Conservation (phyloP, 1,284 basidiomycete genomes). For the Mycena citricolor region DNA sequence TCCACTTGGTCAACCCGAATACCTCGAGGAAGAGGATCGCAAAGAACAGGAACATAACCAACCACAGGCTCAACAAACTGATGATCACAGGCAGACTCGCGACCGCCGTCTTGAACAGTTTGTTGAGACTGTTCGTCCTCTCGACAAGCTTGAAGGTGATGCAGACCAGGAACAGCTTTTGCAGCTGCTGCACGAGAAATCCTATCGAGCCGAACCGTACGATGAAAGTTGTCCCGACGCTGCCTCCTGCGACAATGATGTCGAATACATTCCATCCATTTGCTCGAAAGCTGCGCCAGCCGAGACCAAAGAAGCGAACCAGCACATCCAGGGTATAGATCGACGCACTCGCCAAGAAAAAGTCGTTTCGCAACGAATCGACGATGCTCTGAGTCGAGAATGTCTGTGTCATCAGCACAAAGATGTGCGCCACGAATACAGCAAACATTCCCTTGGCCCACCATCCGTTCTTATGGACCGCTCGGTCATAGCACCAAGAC, state of each 20-base stretch:
- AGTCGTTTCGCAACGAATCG: slow-evolving; percentile 67
- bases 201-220: slow-evolving; percentile 59
- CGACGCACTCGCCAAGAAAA: slow-evolving; percentile 76
- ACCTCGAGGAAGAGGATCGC: slow-evolving; percentile 90
- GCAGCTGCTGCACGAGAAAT: slow-evolving; percentile 69
- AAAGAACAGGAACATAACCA: slow-evolving; percentile 91
- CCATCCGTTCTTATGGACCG: slow-evolving; percentile 91
- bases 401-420: slow-evolving; percentile 87
- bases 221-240: slow-evolving; percentile 82
- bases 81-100: slow-evolving; percentile 88
- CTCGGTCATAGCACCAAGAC: slow-evolving; percentile 91
- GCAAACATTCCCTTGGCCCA: slow-evolving; percentile 87
- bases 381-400: slow-evolving; percentile 57
- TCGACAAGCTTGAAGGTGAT: slow-evolving; percentile 96
- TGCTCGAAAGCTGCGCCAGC: slow-evolving; percentile 79
- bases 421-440: slow-evolving; percentile 83
- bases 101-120: slow-evolving; percentile 94
- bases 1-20: slow-evolving; percentile 92
- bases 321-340: slow-evolving; percentile 80
- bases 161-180: slow-evolving; percentile 93
- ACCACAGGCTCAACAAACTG: slow-evolving; percentile 87
- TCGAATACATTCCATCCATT: slow-evolving; percentile 97
- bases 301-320: slow-evolving; percentile 82
- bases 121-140: slow-evolving; percentile 86
- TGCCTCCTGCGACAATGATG: slow-evolving; percentile 78